Percentiles rank a stretch among this genome's conserved stretches.
phyloP scores from a whole-genome alignment of 768 basidiomycete species.

The Gelatoporia subvermispora region DNA sequence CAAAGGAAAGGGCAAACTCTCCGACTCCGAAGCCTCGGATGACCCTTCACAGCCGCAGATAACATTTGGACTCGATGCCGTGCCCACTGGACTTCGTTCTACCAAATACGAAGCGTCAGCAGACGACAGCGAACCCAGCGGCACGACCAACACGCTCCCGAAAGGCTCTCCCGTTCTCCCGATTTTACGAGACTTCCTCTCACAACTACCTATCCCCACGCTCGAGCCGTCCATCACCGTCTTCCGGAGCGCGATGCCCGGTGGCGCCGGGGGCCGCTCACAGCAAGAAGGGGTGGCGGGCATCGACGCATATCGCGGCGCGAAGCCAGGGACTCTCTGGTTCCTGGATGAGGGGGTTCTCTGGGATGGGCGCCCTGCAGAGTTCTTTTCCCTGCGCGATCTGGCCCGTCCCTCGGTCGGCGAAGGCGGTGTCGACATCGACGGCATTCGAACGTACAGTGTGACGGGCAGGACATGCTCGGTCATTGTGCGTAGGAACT shows the following conservation, averaged over 20 bases:
- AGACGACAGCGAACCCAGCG: background rate
- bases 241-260: conserved; percentile 52
- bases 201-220: conserved; percentile 38
- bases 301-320: conserved; percentile 65
- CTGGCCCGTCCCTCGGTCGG: conserved; percentile 33
- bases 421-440: conserved; percentile 39
- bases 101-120: conserved; percentile 25
- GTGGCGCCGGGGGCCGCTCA: background rate
- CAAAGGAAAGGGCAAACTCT: conserved; percentile 21
- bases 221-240: conserved; percentile 44
- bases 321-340: conserved; percentile 68
- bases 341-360: conserved; percentile 65
- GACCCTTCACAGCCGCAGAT: conserved; percentile 35
- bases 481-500: conserved; percentile 38
- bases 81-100: conserved; percentile 39
- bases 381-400: conserved; percentile 66
- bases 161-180: conserved; percentile 55
- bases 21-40: conserved; percentile 18
- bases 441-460: conserved; percentile 42
- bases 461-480: conserved; percentile 67
- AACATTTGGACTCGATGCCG: conserved; percentile 69
- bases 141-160: conserved; percentile 27
- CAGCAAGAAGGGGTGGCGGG: conserved; percentile 35
- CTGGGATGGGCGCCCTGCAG: conserved; percentile 74
- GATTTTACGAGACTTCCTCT: conserved; percentile 47